Conservation (phyloP, 257 asterid species). For the Gynochthodes officinalis region DNA sequence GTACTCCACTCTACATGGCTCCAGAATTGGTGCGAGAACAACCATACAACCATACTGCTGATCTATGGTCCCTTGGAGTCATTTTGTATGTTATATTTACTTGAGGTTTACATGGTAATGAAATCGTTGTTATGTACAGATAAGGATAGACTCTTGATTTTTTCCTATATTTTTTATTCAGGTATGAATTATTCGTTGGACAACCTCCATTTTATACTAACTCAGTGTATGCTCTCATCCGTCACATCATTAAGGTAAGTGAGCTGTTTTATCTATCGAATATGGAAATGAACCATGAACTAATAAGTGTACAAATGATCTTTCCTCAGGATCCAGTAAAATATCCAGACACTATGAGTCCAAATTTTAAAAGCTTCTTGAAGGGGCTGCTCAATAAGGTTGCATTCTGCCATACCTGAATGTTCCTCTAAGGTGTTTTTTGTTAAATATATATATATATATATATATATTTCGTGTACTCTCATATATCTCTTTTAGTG, state of each 20-base stretch:
- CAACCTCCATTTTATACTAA: slow-evolving; percentile 98
- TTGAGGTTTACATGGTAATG: neutral
- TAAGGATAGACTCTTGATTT: slow-evolving; percentile 3
- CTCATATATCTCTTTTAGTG: no score
- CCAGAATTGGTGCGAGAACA: slow-evolving; percentile 99
- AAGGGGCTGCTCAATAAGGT: slow-evolving; percentile 97
- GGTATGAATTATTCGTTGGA: slow-evolving; percentile 98
- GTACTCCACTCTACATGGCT: slow-evolving; percentile 99
- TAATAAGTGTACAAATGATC: slow-evolving; percentile 15
- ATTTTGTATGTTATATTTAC: slow-evolving; percentile 63
- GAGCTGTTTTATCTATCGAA: slow-evolving; percentile 11
- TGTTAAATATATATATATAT: no score
- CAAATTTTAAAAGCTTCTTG: slow-evolving; percentile 73
- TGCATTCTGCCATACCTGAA: slow-evolving; percentile 19
- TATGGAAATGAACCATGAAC: slow-evolving; percentile 13
- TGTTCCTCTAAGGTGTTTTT: slow-evolving; percentile 5
- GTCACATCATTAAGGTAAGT: slow-evolving; percentile 88
- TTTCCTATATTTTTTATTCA: slow-evolving; percentile 25
- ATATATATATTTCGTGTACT: no score
- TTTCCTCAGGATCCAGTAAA: slow-evolving; percentile 90
- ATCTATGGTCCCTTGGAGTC: slow-evolving; percentile 99
- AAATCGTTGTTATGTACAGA: no score
- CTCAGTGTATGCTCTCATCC: slow-evolving; percentile 94
- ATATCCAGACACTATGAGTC: slow-evolving; percentile 92
- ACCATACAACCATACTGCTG: slow-evolving; percentile 99